Base-by-base conservation (phyloP, 2,329 filamentous ascomycete species). In the Sclerotinia subarctica region DNA sequence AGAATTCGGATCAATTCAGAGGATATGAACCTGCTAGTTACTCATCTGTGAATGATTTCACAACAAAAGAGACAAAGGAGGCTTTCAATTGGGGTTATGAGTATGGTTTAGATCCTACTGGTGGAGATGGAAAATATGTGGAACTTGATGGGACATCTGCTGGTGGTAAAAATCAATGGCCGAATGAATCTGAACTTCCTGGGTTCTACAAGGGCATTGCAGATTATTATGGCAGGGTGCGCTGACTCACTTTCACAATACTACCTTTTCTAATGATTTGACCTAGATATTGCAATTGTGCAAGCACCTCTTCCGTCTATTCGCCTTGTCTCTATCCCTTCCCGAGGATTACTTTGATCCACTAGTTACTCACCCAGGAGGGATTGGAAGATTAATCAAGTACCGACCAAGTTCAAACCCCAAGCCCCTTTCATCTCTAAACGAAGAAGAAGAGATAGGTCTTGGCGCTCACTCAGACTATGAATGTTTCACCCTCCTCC, bases 401-500 rank as follows among this genome's bases (percentile, higher is more conserved):
- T 85, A 85, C 71, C 82, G 82, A 2, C 79, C 82, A 2, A 79
- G 80, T 68, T 77, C 70, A 8, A 73, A 75, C 32, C 73, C 73
- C 10, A 73, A 73, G 21, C 71, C 74, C 2, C 67, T 74, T 5
- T 75, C 72, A 2, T 68, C 76, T 5, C 68, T 77, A 1, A 78
- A 68, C 35, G 67, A 71, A 56, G 71, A 72, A 38, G 73, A 74
- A 62, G 73, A 76, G 42, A 72, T 74, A 29, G 74, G 71, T 5
- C 80, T 76, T 2, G 83, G 84, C 0, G 83, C 82, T 3, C 85
- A 86, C 70, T 85, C 83, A 0, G 85, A 86, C 72, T 87, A 85
- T 70, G 83, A 84, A n/a, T 81, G 81, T 58, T 81, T 87, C 56
- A 87, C 85, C 0, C 78, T 87, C 42, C 80, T 87, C 15, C 78